Base-by-base conservation (phyloP, 2,329 filamentous ascomycete genomes). In the Tolypocladium paradoxum region DNA sequence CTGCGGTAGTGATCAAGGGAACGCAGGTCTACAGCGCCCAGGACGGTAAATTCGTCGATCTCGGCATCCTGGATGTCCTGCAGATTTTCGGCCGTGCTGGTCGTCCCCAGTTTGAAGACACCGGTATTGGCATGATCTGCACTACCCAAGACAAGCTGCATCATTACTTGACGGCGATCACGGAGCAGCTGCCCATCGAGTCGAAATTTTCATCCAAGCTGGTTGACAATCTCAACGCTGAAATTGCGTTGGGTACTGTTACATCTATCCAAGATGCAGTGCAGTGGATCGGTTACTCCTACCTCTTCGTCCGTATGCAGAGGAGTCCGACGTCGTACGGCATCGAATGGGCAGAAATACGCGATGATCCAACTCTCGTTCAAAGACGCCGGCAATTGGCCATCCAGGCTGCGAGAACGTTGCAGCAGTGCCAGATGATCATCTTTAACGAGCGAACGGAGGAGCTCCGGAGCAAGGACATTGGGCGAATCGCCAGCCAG, bases 11-110 rank as follows among this genome's bases (percentile, higher is more conserved):
- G 51, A 99, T 99, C 77, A 99, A 99, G 68, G 93, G 93, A 18
- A 99, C 93, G 0, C 92, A 97, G 65, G 82, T 99, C 0, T 99
- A 99, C 71, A 97, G 91, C 66, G 86, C 93, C 0, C 89, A 96
- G 66, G 92, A 95, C 51, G 93, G 93, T 69, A 96, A 95, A 69
- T 97, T 96, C 61, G 87, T 96, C 22, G 93, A 99, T 64, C 78
- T 99, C 6, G 92, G 93, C 3, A 99, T 99, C 59, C 78, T 99
- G 2, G 93, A 99, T 67, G 93, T 99, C 18, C 76, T 99, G 53
- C 93, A 99, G 67, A 99, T 99, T 55, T 99, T 99, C 65, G 93
- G 93, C 75, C 91, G 93, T 78, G 95, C 93, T 55, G 93, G 93
- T 76, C 87, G 93, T 68, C 93, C 95, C 40, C 93, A 99, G 65